Conservation (phyloP, 768 basidiomycete species). For the Boletus huronensis region DNA sequence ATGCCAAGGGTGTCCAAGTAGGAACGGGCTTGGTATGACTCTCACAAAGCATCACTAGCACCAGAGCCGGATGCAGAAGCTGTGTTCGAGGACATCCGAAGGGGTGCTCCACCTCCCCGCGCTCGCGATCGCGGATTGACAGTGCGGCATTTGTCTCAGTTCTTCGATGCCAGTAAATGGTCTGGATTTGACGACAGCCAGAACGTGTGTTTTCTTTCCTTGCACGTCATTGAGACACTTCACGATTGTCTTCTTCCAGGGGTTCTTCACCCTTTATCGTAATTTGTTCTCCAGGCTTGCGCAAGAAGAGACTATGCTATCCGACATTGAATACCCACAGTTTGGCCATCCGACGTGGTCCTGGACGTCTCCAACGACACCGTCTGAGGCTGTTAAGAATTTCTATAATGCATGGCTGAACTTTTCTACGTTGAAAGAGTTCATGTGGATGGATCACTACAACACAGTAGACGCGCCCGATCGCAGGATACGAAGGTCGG, state of each 20-base stretch:
- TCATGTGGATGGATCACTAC: conserved; percentile 85
- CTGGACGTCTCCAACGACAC: conserved; percentile 53
- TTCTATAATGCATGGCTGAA: conserved; percentile 89
- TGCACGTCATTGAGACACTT: not conserved
- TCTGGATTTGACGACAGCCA: conserved; percentile 58
- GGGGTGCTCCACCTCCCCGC: conserved; percentile 55
- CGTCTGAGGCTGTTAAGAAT: conserved; percentile 50
- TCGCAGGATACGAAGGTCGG: conserved; percentile 72
- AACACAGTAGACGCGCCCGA: conserved; percentile 83
- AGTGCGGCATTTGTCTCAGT: conserved; percentile 74
- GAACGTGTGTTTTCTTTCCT: conserved; percentile 42
- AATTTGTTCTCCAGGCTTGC: conserved; percentile 82
- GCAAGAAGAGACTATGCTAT: conserved; percentile 61
- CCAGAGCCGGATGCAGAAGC: conserved; percentile 82
- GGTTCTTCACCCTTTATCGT: conserved; percentile 87
- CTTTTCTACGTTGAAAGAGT: conserved; percentile 85
- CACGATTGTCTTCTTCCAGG: conserved; percentile 40
- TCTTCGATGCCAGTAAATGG: conserved; percentile 76
- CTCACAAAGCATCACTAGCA: conserved; percentile 74
- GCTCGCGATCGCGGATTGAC: conserved; percentile 72
- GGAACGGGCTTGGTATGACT: conserved; percentile 99
- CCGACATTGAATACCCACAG: conserved; percentile 61
- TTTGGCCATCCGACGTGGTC: conserved; percentile 80
- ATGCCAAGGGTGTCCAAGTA: conserved; percentile 42
- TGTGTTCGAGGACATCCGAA: conserved; percentile 82